These are phyloP conservation scores for Cicer judaicum DNA, from an alignment of 306 rosid genomes.

Conservation along the genomic window DNA sequence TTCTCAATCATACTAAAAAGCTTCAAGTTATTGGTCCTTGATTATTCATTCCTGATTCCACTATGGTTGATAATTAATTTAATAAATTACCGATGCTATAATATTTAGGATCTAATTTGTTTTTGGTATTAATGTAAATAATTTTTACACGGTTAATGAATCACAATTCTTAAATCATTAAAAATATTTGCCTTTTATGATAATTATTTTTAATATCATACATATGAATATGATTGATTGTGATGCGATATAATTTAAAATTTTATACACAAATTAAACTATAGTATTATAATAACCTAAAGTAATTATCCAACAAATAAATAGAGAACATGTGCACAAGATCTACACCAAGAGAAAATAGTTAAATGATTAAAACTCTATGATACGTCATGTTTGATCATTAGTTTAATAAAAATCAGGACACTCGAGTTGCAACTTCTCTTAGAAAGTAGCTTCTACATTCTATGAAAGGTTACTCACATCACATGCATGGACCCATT, in stretches of 20 bases:
- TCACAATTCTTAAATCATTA: no score
- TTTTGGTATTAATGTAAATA: no score
- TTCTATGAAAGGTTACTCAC: conserved; percentile 50
- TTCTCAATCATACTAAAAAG: conserved; percentile 19
- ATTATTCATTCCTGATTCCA: conserved; percentile 4
- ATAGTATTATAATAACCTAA: background rate
- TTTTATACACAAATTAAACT: no score
- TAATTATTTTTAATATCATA: no score
- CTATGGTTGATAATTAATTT: no score
- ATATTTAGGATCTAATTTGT: no score
- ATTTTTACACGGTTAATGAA: no score
- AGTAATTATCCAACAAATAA: background rate
- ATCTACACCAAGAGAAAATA: background rate
- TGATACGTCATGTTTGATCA: conserved; percentile 44
- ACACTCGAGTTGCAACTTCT: conserved; percentile 59
- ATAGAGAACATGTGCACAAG: conserved; percentile 15
- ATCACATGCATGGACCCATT: conserved; percentile 39
- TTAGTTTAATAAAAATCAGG: conserved; percentile 34
- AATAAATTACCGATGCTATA: no score
- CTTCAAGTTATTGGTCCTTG: conserved; percentile 16
- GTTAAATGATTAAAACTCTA: background rate
- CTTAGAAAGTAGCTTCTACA: conserved; percentile 51
- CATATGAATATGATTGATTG: no score
- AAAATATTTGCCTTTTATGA: no score
- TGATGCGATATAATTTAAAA: no score